Evolutionary conservation across 2,329 filamentous ascomycete species (phyloP).

Genomic region (Aspergillus sergii): DNA sequence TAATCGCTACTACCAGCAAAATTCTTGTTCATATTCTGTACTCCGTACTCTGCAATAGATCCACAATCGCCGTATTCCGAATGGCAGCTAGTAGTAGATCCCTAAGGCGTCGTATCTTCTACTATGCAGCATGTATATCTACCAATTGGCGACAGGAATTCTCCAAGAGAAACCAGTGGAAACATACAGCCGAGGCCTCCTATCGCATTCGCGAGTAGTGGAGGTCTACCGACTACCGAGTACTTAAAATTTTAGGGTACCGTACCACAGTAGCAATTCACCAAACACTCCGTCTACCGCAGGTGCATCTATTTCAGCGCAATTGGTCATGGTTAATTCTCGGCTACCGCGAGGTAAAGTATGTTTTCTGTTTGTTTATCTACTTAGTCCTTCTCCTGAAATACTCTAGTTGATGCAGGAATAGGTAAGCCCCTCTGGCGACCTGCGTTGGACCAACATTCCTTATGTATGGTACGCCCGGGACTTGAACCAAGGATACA

Average conservation of each 20-base stretch:
- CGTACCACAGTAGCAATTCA: neutral
- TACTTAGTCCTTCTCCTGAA: neutral
- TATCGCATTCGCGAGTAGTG: conserved; percentile 1
- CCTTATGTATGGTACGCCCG: neutral
- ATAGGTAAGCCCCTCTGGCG: neutral
- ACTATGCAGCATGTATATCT: neutral
- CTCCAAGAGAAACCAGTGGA: neutral
- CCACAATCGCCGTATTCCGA: neutral
- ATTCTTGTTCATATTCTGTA: neutral
- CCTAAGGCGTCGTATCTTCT: neutral
- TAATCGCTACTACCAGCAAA: neutral
- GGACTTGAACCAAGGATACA: neutral
- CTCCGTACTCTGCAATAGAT: neutral
- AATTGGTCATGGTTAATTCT: neutral
- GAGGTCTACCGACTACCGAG: conserved; percentile 1
- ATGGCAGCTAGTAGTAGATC: conserved; percentile 1
- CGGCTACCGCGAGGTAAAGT: neutral
- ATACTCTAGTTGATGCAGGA: neutral
- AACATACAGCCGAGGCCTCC: neutral
- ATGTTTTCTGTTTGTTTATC: neutral
- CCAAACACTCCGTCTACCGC: neutral
- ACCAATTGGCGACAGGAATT: neutral
- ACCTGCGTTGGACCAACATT: neutral
- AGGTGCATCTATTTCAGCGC: neutral
- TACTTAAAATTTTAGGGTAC: conserved; percentile 4